Evolutionary conservation across 1,139 yeast genomes (phyloP).

Genomic region (Suhomyces atakaporum): DNA sequence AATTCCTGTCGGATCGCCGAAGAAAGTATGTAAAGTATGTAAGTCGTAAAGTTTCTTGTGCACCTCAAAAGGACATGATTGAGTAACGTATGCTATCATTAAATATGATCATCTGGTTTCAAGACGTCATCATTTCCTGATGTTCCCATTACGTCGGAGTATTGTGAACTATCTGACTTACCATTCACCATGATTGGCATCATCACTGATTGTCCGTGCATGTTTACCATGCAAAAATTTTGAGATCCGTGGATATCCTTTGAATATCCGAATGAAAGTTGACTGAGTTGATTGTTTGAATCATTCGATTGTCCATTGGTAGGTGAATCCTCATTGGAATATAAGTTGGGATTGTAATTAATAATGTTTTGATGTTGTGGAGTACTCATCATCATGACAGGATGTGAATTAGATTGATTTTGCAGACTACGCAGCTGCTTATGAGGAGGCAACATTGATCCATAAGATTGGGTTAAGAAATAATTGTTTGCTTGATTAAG

Average conservation of each 20-base stretch:
- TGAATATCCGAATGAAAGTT: slow-evolving; percentile 4
- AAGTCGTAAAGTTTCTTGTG: neutral
- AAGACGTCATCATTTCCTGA: slow-evolving; percentile 8
- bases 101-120: slow-evolving; percentile 10
- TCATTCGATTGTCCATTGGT: slow-evolving; percentile 9
- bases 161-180: slow-evolving; percentile 8
- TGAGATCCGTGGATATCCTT: slow-evolving; percentile 13
- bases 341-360: slow-evolving; percentile 16
- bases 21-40: neutral
- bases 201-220: slow-evolving; percentile 18
- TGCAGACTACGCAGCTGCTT: slow-evolving; percentile 15
- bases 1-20: neutral
- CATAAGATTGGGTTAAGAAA: slow-evolving; percentile 22
- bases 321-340: slow-evolving; percentile 12
- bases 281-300: slow-evolving; percentile 6
- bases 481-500: slow-evolving; percentile 23
- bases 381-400: slow-evolving; percentile 42
- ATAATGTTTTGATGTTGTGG: slow-evolving; percentile 37
- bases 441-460: slow-evolving; percentile 33
- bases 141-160: slow-evolving; percentile 1
- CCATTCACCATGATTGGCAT: slow-evolving; percentile 15
- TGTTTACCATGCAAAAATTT: slow-evolving; percentile 14
- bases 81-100: neutral
- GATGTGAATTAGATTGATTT: slow-evolving; percentile 10
- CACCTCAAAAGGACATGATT: neutral